These are phyloP conservation scores for Gypsophila paniculata DNA, from an alignment of 179 eudicot genomes.

Conservation along the genomic window DNA sequence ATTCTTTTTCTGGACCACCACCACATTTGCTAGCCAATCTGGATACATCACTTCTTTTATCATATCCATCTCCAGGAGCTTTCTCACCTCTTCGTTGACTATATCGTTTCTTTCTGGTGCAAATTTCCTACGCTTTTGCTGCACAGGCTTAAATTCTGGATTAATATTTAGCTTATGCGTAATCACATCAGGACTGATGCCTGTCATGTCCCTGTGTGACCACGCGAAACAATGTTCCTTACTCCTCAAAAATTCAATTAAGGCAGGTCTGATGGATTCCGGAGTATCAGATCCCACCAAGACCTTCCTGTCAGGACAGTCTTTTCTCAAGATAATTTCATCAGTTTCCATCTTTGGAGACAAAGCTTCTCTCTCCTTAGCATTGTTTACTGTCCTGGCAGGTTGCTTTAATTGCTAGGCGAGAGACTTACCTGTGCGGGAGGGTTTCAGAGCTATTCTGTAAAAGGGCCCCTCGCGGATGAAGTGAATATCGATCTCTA, in stretches of 20 bases:
- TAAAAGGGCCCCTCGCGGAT: no score
- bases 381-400: not conserved
- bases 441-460: no score
- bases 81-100: conserved; percentile 12
- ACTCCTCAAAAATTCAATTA: not conserved
- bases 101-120: not conserved
- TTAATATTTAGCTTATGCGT: conserved; percentile 1
- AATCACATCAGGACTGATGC: conserved; percentile 6
- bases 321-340: no score
- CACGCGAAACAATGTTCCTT: conserved; percentile 5
- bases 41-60: conserved; percentile 16
- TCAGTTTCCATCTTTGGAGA: no score
- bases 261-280: not conserved
- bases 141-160: not conserved
- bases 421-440: no score
- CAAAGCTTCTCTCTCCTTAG: no score
- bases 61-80: not conserved
- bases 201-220: conserved; percentile 10
- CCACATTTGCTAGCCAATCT: no score
- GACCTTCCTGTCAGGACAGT: no score
- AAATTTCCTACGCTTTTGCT: conserved; percentile 19
- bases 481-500: no score
- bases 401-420: not conserved
- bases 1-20: conserved; percentile 19
- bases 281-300: not conserved